Evolutionary conservation across 108 stramenopile species (phyloP).

Genomic region (Skeletonema menzelii): DNA sequence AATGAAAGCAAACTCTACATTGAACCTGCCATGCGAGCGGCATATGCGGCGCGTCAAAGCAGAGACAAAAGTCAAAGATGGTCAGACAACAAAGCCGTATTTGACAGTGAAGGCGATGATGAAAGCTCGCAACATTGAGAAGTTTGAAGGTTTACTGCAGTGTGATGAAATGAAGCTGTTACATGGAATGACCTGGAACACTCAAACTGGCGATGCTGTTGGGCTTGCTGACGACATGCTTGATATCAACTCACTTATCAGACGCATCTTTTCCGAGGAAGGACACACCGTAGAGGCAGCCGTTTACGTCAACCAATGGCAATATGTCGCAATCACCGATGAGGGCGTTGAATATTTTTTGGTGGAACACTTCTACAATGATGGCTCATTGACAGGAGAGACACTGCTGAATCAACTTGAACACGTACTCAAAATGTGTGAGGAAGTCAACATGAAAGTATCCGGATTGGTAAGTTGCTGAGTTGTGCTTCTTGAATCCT

Average conservation of each 20-base stretch:
- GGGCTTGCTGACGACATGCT: slow-evolving; percentile 14
- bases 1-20: background rate
- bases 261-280: slow-evolving; percentile 2
- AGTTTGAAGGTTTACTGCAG: background rate
- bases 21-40: background rate
- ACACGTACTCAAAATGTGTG: background rate
- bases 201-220: slow-evolving; percentile 14
- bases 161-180: slow-evolving; percentile 9
- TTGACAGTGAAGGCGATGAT: background rate
- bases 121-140: background rate
- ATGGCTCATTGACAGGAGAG: background rate
- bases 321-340: background rate
- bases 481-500: background rate
- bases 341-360: background rate
- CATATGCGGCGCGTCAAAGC: background rate
- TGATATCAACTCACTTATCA: slow-evolving; percentile 1
- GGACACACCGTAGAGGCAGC: slow-evolving; percentile 4
- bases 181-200: background rate
- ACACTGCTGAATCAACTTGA: background rate
- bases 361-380: background rate
- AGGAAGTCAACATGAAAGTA: background rate
- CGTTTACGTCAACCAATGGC: slow-evolving; percentile 5
- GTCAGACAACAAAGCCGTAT: background rate
- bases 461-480: background rate
- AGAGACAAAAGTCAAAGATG: background rate